Base-by-base conservation (phyloP, 2,329 filamentous ascomycete species). In the Colletotrichum neosansevieriae region DNA sequence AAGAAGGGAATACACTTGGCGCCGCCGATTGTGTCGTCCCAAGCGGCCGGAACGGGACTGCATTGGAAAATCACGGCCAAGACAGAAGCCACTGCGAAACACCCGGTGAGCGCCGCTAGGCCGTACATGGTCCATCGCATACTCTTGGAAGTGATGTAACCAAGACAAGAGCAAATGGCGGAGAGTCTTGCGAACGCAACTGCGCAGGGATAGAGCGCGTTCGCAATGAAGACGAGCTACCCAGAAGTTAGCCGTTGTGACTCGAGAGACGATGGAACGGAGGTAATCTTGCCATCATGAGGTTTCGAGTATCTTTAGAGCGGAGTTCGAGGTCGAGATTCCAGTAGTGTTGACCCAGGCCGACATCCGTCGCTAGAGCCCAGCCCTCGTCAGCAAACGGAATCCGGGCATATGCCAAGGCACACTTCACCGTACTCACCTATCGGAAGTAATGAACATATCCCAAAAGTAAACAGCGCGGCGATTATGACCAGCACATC, bases 1-100 rank as follows among this genome's bases (percentile, higher is more conserved):
- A 72, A 56, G 60, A 77, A 76, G 0, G 68, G 62, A 40, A 72
- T 74, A 68, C 77, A 78, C 15, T 71, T 67, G 6, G 70, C 63
- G 1, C 57, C 40, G 11, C 15, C n/a, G 2, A 71, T 65, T 7
- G 60, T 65, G 0, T 73, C 66, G 38, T 76, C 72, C 77, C 77
- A 79, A 1, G 76, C 74, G 3, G 73, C 73, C 4, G 50, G 15
- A 3, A 69, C 17, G 2, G 67, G 67, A 12, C 11, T 62, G 50
- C 67, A 69, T 21, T 69, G 67, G 11, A 69, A 67, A 17, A 69
- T 15, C 6, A 67, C 58, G 3, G 57, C 63, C 10, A 66, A 67
- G 0, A 63, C 50, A 6, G 50, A 67, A 12, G 63, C 57, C 5
- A 69, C 3, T 1, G 24, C 44, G 7, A 69, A 69, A 2, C 11